Conservation (phyloP, 1,284 basidiomycete species). For the Meira miltonrushii region DNA sequence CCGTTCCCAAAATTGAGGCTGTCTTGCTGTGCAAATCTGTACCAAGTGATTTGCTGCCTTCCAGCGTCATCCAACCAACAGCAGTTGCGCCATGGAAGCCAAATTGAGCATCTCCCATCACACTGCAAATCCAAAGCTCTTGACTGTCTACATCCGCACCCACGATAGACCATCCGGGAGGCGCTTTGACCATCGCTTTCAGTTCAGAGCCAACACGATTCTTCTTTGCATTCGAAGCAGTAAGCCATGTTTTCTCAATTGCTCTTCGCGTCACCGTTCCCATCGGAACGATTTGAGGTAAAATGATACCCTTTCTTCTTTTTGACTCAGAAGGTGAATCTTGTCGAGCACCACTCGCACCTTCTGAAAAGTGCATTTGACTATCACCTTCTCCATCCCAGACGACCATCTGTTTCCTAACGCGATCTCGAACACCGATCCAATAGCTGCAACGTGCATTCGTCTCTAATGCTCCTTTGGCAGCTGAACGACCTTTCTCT, state of each 20-base stretch:
- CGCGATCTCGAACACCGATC: slow-evolving; percentile 88
- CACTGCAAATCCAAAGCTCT: slow-evolving; percentile 97
- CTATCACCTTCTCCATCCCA: slow-evolving; percentile 62
- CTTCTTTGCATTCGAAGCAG: slow-evolving; percentile 94
- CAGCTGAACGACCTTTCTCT: slow-evolving; percentile 63
- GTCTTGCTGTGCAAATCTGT: slow-evolving; percentile 98
- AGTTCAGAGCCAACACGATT: slow-evolving; percentile 95
- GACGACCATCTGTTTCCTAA: slow-evolving; percentile 87
- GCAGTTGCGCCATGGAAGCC: slow-evolving; percentile 94
- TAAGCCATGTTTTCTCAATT: slow-evolving; percentile 95
- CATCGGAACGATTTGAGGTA: slow-evolving; percentile 96
- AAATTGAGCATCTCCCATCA: slow-evolving; percentile 98
- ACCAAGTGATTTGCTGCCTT: slow-evolving; percentile 92
- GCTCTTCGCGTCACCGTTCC: slow-evolving; percentile 95
- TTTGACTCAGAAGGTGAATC: slow-evolving; percentile 24
- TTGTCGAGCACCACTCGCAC: slow-evolving; percentile 27
- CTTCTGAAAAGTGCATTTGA: slow-evolving; percentile 52
- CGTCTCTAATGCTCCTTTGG: slow-evolving; percentile 79
- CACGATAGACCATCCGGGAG: slow-evolving; percentile 86
- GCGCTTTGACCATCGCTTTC: slow-evolving; percentile 93
- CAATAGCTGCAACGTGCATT: slow-evolving; percentile 96
- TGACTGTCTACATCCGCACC: slow-evolving; percentile 98
- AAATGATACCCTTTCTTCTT: slow-evolving; percentile 77
- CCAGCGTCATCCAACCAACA: slow-evolving; percentile 98
- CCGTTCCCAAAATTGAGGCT: slow-evolving; percentile 84